A percentile compares a stretch with the other conserved stretches of the same genome.
phyloP scores from a whole-genome alignment of 2,329 filamentous ascomycete genomes.

The Lecanicillium sp. region DNA sequence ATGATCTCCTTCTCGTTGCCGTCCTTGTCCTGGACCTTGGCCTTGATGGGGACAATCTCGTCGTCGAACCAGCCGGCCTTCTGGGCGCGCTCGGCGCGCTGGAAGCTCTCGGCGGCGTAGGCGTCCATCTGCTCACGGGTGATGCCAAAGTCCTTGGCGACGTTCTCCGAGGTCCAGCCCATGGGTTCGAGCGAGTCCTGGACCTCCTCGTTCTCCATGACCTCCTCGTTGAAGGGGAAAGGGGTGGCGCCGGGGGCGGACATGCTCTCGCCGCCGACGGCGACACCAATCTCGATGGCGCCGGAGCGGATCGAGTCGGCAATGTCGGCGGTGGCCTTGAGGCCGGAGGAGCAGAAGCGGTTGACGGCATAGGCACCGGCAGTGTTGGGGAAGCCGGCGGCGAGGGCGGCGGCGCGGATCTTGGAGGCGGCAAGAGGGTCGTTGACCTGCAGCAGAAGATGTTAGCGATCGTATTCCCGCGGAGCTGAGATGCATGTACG shows the following conservation, averaged over 20 bases:
- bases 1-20: slow-evolving; percentile 73
- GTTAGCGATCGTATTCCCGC: not conserved
- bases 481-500: slow-evolving; percentile 22
- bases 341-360: slow-evolving; percentile 94
- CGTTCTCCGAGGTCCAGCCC: slow-evolving; percentile 97
- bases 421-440: slow-evolving; percentile 87
- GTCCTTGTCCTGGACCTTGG: slow-evolving; percentile 76
- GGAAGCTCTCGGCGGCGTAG: slow-evolving; percentile 82
- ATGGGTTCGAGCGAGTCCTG: slow-evolving; percentile 88
- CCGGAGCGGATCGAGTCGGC: slow-evolving; percentile 78
- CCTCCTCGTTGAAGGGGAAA: slow-evolving; percentile 70
- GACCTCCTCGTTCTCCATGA: slow-evolving; percentile 70
- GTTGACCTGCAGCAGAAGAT: slow-evolving; percentile 52
- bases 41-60: slow-evolving; percentile 85
- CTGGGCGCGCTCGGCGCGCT: slow-evolving; percentile 81
- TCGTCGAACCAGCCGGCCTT: slow-evolving; percentile 88
- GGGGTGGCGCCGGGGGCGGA: slow-evolving; percentile 63
- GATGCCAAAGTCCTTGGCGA: slow-evolving; percentile 84
- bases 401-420: slow-evolving; percentile 78
- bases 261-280: slow-evolving; percentile 88
- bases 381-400: slow-evolving; percentile 91
- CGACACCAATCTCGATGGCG: slow-evolving; percentile 80
- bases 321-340: slow-evolving; percentile 93
- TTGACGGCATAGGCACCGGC: slow-evolving; percentile 76
- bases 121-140: slow-evolving; percentile 73